Conservation (phyloP, 2,329 filamentous ascomycete species). For the Pseudocercospora musae region DNA sequence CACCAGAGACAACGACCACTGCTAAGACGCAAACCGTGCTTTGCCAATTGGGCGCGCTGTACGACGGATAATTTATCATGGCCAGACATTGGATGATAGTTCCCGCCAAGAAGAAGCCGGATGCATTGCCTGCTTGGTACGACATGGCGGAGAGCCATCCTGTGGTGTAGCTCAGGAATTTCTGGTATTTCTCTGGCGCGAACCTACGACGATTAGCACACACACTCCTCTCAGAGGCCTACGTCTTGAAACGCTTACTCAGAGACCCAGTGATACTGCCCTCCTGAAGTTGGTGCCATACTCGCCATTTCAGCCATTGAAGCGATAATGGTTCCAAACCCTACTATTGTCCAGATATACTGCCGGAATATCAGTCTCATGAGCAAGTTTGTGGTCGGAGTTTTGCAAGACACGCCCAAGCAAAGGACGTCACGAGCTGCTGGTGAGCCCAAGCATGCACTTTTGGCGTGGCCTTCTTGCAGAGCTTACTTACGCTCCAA, state of each 20-base stretch:
- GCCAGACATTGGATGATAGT: constrained; percentile 22
- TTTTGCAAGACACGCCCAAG: too few relatives aligned
- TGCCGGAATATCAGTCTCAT: neutral
- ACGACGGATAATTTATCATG: constrained; percentile 20
- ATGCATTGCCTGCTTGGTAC: constrained; percentile 24
- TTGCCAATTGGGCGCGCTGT: constrained; percentile 20
- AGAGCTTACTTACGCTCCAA: constrained; percentile 9
- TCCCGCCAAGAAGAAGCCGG: constrained; percentile 22
- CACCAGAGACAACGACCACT: constrained; percentile 19
- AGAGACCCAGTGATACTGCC: constrained; percentile 15
- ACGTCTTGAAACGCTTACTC: neutral
- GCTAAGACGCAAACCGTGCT: constrained; percentile 20
- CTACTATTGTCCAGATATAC: constrained; percentile 19
- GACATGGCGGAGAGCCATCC: constrained; percentile 21
- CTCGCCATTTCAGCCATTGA: constrained; percentile 31
- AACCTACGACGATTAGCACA: constrained; percentile 11
- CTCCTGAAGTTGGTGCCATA: constrained; percentile 33
- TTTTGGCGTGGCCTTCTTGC: neutral
- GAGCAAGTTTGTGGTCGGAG: neutral
- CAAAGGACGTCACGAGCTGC: too few relatives aligned
- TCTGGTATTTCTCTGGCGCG: constrained; percentile 17
- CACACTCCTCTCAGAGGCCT: neutral
- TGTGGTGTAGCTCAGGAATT: constrained; percentile 29
- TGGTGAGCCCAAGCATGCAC: too few relatives aligned
- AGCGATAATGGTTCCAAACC: constrained; percentile 23